These are phyloP conservation scores for Volvox reticuliferus DNA, from an alignment of 139 green algal genomes.

Conservation along the genomic window DNA sequence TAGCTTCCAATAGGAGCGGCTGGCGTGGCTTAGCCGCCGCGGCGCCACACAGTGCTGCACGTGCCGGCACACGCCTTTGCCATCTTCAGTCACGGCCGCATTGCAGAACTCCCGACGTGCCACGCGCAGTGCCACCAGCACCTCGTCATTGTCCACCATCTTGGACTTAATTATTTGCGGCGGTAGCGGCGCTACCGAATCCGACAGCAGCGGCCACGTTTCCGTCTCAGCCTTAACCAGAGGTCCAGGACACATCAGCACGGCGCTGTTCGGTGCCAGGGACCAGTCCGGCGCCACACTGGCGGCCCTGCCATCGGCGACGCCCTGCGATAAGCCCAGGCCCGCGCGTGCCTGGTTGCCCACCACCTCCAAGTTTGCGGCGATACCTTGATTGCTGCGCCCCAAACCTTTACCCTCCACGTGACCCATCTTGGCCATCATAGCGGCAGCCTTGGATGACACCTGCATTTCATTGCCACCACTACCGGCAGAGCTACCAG, in stretches of 20 bases:
- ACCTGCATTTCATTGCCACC: not conserved
- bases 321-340: conserved; percentile 3
- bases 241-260: conserved; percentile 26
- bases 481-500: not conserved
- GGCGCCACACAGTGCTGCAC: conserved; percentile 4
- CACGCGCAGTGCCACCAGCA: conserved; percentile 41
- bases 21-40: not conserved
- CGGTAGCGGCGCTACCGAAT: not conserved
- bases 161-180: conserved; percentile 44
- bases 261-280: conserved; percentile 28
- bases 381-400: conserved; percentile 45
- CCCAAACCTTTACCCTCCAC: conserved; percentile 51
- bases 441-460: conserved; percentile 18
- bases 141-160: conserved; percentile 31
- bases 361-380: conserved; percentile 1
- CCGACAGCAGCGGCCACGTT: not conserved
- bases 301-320: not conserved
- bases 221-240: conserved; percentile 31
- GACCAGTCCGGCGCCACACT: not conserved
- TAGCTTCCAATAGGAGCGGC: conserved; percentile 59
- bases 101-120: not conserved
- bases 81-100: not conserved
- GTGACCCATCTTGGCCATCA: conserved; percentile 60
- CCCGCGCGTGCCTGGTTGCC: conserved; percentile 22
- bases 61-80: not conserved